Percentiles rank a stretch among this genome's conserved stretches.
Conservation (phyloP, 257 asterid genomes). For the Cynanchum wilfordii region DNA sequence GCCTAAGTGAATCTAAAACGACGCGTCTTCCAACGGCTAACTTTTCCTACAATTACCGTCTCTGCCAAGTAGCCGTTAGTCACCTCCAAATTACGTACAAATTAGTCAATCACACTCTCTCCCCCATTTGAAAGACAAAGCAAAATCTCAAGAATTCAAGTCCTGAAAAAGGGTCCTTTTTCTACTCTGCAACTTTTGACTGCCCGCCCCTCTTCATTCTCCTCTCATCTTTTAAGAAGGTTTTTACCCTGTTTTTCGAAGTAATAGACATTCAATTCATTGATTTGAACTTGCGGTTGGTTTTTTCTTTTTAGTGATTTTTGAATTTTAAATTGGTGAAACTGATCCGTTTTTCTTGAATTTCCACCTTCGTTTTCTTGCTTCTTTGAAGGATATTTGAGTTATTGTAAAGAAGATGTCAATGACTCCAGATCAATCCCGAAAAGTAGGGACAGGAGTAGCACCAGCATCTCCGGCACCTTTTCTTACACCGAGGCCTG, state of each 20-base stretch:
- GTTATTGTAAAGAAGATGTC: conserved; percentile 32
- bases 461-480: conserved; percentile 72
- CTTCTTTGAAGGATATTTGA: not conserved
- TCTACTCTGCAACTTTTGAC: not conserved
- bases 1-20: not conserved
- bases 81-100: not conserved
- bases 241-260: not conserved
- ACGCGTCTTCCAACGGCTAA: not conserved
- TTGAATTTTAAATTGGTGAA: not conserved
- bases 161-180: not conserved
- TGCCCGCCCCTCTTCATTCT: not conserved
- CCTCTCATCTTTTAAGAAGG: not conserved
- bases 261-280: not conserved
- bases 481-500: conserved; percentile 70
- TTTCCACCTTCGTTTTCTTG: not conserved
- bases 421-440: conserved; percentile 53
- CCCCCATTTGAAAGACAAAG: not conserved
- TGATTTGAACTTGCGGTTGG: not conserved
- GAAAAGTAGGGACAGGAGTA: conserved; percentile 51
- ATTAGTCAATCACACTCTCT: too few relatives aligned
- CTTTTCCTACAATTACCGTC: not conserved
- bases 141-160: not conserved
- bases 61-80: conserved; percentile 10
- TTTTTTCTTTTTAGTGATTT: not conserved
- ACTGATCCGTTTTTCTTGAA: not conserved